phyloP scores from a whole-genome alignment of 1,284 basidiomycete species.

The Pseudomicrostroma phylloplanum region DNA sequence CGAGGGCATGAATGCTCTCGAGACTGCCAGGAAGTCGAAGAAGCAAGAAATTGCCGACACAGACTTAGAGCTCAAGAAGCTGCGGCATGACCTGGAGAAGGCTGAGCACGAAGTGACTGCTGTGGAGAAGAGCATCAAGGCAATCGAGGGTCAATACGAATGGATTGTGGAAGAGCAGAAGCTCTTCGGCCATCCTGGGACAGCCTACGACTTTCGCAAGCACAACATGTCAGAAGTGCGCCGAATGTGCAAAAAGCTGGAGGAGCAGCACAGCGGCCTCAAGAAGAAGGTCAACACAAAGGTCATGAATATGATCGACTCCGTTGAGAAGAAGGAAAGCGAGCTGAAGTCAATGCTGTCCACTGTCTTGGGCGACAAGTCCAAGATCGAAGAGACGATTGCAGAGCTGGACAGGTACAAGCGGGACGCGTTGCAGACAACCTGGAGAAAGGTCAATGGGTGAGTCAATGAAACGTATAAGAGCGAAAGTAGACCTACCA shows the following conservation, averaged over 20 bases:
- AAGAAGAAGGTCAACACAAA: conserved; percentile 94
- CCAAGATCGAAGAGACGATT: conserved; percentile 93
- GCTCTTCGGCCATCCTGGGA: conserved; percentile 79
- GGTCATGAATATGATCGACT: conserved; percentile 92
- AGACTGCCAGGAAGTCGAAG: conserved; percentile 72
- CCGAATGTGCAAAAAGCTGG: conserved; percentile 68
- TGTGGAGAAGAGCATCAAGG: conserved; percentile 39
- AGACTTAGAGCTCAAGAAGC: conserved; percentile 64
- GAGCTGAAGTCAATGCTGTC: conserved; percentile 79
- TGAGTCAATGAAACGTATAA: too few relatives aligned
- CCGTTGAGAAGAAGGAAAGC: conserved; percentile 87
- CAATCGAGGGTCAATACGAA: conserved; percentile 71
- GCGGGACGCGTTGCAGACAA: conserved; percentile 82
- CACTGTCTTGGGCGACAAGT: conserved; percentile 85
- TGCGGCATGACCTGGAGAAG: conserved; percentile 57
- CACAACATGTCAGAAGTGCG: conserved; percentile 65
- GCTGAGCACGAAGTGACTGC: conserved; percentile 54
- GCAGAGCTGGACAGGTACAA: conserved; percentile 89
- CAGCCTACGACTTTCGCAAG: conserved; percentile 75
- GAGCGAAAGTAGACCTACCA: conserved; percentile 54
- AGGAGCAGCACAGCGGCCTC: conserved; percentile 74
- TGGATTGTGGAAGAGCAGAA: conserved; percentile 84
- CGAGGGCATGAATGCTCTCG: conserved; percentile 75
- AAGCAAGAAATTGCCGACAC: conserved; percentile 68
- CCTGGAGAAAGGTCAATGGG: conserved; percentile 88